Evolutionary conservation across 2,329 filamentous ascomycete species (phyloP).

Genomic region (Aspergillus costaricaensis): DNA sequence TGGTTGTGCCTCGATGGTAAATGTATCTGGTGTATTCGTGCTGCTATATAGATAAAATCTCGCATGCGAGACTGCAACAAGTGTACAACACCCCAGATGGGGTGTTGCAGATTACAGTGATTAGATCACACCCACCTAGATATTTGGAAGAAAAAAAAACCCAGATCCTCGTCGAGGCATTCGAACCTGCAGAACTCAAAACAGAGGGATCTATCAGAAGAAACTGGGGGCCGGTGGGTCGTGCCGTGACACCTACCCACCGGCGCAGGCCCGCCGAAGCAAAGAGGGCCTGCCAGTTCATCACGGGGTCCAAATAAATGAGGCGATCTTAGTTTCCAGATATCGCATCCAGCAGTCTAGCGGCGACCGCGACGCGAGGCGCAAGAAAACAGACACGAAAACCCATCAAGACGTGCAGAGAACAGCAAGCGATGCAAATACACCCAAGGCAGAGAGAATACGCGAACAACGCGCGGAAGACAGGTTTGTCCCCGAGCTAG

Average conservation of each 20-base stretch:
- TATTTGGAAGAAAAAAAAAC: not conserved
- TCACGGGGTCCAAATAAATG: not conserved
- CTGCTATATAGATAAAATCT: not conserved
- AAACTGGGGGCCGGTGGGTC: not conserved
- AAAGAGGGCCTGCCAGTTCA: not conserved
- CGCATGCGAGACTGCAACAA: not conserved
- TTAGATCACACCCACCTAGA: not conserved
- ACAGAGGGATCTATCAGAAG: not conserved
- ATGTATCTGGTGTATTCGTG: constrained; percentile 3
- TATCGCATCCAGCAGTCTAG: not conserved
- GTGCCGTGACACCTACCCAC: not conserved
- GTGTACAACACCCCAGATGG: not conserved
- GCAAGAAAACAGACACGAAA: constrained; percentile 10
- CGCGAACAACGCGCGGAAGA: constrained; percentile 5
- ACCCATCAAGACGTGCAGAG: constrained; percentile 18
- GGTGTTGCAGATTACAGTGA: not conserved
- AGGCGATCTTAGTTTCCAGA: constrained; percentile 3
- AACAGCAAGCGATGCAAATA: constrained; percentile 16
- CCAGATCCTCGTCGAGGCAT: not conserved
- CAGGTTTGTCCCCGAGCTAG: constrained; percentile 6
- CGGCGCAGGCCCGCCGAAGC: constrained; percentile 1
- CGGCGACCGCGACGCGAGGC: not conserved
- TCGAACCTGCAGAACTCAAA: constrained; percentile 3
- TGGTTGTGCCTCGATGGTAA: not conserved
- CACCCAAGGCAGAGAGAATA: constrained; percentile 8